These are phyloP conservation scores for Acorus gramineus DNA, from an alignment of 106 monocot species.

Conservation along the genomic window DNA sequence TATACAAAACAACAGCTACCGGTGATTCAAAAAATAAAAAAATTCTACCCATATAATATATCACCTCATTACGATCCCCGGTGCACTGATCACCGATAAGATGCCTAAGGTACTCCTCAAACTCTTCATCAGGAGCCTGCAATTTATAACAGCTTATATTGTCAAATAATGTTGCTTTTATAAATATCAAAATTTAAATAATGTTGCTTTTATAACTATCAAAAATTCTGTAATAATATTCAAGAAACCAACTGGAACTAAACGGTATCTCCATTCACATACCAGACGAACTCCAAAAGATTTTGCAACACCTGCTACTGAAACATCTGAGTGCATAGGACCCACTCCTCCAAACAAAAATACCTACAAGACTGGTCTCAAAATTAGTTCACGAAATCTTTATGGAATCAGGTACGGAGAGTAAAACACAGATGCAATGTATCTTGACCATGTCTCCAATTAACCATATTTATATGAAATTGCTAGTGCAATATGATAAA, in stretches of 20 bases:
- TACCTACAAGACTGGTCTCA: slow-evolving; percentile 36
- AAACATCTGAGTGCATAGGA: slow-evolving; percentile 93
- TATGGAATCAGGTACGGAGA: too few relatives aligned
- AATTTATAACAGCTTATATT: slow-evolving; percentile 1
- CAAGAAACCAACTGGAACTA: slow-evolving; percentile 1
- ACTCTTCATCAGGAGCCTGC: slow-evolving; percentile 99
- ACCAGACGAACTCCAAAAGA: slow-evolving; percentile 97
- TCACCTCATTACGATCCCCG: slow-evolving; percentile 91
- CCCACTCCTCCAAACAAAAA: slow-evolving; percentile 93
- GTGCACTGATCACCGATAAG: slow-evolving; percentile 64
- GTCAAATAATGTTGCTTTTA: neutral
- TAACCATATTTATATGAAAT: too few relatives aligned
- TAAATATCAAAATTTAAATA: too few relatives aligned
- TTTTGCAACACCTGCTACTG: slow-evolving; percentile 90
- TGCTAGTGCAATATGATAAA: too few relatives aligned
- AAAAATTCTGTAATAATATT: neutral
- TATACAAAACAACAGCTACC: neutral
- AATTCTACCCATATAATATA: slow-evolving; percentile 4
- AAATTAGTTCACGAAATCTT: neutral
- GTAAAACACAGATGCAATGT: too few relatives aligned
- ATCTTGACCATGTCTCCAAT: too few relatives aligned
- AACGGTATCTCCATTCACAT: slow-evolving; percentile 1
- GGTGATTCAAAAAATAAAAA: neutral
- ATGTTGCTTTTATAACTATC: too few relatives aligned
- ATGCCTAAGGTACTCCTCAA: slow-evolving; percentile 84